Conservation (phyloP, 176 grass and related monocot species). For the Aegilops umbellulata region DNA sequence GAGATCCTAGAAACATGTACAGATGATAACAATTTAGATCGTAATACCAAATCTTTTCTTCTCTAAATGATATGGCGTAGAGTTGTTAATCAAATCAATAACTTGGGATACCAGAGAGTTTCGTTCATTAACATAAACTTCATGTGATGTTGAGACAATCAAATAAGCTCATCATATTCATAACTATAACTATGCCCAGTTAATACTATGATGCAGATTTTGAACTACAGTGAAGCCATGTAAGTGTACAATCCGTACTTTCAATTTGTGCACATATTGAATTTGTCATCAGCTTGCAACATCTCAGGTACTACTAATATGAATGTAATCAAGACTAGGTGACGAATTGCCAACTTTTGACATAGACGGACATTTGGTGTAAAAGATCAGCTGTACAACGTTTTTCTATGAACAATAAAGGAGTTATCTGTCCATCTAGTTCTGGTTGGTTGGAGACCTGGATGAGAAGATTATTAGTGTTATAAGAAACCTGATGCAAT, state of each 20-base stretch:
- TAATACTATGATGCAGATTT: conserved; percentile 14
- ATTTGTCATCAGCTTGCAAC: neutral
- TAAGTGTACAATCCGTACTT: neutral
- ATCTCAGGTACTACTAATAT: neutral
- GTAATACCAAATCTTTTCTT: neutral
- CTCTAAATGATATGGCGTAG: neutral
- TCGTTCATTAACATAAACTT: neutral
- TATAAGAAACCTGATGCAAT: neutral
- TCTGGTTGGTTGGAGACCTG: neutral
- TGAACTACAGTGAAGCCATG: neutral
- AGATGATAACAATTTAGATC: conserved; percentile 26
- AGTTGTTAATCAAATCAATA: conserved; percentile 12
- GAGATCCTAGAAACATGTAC: conserved; percentile 60
- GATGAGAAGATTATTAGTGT: neutral
- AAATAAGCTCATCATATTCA: conserved; percentile 13
- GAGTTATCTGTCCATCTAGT: neutral
- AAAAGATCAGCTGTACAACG: neutral
- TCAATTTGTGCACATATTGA: neutral
- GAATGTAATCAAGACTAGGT: neutral
- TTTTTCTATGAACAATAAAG: neutral
- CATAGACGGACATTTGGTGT: neutral
- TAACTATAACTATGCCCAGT: neutral
- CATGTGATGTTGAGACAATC: neutral
- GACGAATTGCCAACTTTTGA: neutral
- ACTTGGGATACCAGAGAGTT: neutral